Base-by-base conservation (phyloP, 2,329 filamentous ascomycete species). In the Colletotrichum salicis region DNA sequence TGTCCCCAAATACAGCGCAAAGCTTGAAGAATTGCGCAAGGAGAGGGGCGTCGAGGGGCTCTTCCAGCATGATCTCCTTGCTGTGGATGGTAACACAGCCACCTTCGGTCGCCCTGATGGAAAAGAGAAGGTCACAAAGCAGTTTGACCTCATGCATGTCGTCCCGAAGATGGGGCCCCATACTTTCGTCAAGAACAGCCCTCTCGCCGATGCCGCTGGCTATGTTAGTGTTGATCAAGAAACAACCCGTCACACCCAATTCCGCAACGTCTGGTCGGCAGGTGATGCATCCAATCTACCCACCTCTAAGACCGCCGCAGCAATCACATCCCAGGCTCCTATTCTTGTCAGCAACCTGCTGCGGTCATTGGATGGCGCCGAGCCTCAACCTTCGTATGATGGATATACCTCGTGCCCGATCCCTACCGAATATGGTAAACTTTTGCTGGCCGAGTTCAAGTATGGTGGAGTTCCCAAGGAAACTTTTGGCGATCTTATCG, bases 391-490 rank as follows among this genome's bases (percentile, higher is more conserved):
- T 0, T 74, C 73, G 1, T 89, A 89, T 67, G 86, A 89, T 71
- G 87, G 87, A 2, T 89, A 89, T 78, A 87, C 87, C 5, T 88
- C 86, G 0, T 89, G 87, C 75, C 87, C 87, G 5, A 81, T 89
- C 2, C 56, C 84, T 70, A 89, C 86, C 1, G 84, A 90, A 74
- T 89, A 91, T 73, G 87, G 88, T 70, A 91, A 91, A 81, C 88
- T 92, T 1, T 81, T 92, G 24, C 85, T 92, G 10, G 89, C 89
- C 0, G 90, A 92, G 78, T 92, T 92, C 82, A 91, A 89, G 81
- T 92, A 92, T 72, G 89, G 87, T 2, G 88, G 87, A 10, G 84
- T 84, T 74, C 89, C 90, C 7, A 90, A 91, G 77, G 90, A 92
- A 82, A 91, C 90, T 0, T 92, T 92, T 73, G 83, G 81, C 5